Evolutionary conservation across 2,329 filamentous ascomycete species (phyloP).

Genomic region (Monilinia aucupariae): DNA sequence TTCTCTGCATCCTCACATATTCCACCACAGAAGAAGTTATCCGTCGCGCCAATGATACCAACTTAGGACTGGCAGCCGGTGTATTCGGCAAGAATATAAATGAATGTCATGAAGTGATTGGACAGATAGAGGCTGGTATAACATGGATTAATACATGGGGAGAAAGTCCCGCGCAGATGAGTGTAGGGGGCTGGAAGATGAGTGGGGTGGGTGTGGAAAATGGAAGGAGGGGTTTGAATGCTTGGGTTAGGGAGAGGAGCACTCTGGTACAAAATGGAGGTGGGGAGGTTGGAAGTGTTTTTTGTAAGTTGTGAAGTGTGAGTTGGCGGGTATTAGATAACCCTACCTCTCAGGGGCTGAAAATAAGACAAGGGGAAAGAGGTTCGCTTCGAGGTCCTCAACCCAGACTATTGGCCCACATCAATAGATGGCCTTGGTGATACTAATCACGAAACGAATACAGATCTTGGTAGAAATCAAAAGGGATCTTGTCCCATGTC

Average conservation of each 20-base stretch:
- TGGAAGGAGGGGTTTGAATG: constrained; percentile 69
- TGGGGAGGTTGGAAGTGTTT: constrained; percentile 64
- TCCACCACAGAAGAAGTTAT: constrained; percentile 64
- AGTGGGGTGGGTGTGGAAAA: constrained; percentile 87
- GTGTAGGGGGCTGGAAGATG: constrained; percentile 86
- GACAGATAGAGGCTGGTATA: constrained; percentile 72
- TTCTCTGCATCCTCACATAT: constrained; percentile 77
- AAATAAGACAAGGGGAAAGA: background rate
- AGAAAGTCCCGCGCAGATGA: constrained; percentile 88
- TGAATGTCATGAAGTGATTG: constrained; percentile 64
- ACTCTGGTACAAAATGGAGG: constrained; percentile 70
- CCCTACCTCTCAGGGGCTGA: background rate
- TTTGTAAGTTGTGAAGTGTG: constrained; percentile 49
- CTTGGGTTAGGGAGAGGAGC: constrained; percentile 83
- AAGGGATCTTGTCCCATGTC: background rate
- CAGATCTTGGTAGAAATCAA: background rate
- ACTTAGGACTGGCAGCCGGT: constrained; percentile 74
- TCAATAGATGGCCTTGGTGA: background rate
- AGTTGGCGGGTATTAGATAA: background rate
- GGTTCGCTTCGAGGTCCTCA: background rate
- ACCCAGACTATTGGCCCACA: background rate
- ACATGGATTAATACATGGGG: constrained; percentile 94
- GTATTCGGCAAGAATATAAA: constrained; percentile 76
- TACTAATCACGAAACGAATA: background rate
- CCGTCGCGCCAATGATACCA: constrained; percentile 67